phyloP scores from a whole-genome alignment of 2,329 filamentous ascomycete genomes.

The Pestalotiopsis sp. region DNA sequence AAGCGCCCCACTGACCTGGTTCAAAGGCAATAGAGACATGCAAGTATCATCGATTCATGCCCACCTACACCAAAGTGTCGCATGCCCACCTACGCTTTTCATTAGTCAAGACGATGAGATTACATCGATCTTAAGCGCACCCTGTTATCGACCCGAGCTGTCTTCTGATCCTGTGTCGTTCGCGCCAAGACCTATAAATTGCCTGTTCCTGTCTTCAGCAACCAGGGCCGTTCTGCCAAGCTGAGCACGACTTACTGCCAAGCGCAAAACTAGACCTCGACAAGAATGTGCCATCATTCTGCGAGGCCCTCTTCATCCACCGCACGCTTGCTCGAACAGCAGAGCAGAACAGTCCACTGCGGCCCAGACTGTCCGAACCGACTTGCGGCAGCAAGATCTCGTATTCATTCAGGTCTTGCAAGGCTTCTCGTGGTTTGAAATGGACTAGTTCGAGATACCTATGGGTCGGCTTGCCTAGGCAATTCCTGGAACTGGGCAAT shows the following conservation, averaged over 20 bases:
- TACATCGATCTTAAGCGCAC: not conserved
- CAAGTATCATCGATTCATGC: not conserved
- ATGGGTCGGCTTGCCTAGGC: not conserved
- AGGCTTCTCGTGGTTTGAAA: not conserved
- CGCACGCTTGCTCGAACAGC: not conserved
- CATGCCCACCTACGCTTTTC: not conserved
- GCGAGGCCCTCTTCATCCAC: conserved; percentile 9
- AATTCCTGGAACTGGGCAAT: not conserved
- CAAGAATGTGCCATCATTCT: conserved; percentile 33
- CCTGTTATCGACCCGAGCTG: not conserved
- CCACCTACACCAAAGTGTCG: not conserved
- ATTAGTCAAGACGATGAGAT: not conserved
- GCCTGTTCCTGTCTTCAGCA: conserved; percentile 14
- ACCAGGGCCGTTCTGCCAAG: conserved; percentile 10
- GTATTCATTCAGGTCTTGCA: not conserved
- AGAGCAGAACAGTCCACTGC: not conserved
- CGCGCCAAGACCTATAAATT: conserved; percentile 13
- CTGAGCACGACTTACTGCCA: conserved; percentile 13
- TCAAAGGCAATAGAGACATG: not conserved
- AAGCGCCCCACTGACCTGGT: not conserved
- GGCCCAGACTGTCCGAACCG: not conserved
- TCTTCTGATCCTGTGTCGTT: not conserved
- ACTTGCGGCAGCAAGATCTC: not conserved
- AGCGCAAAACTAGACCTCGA: conserved; percentile 30
- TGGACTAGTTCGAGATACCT: not conserved